A percentile compares a stretch with the other conserved stretches of the same genome.
Conservation (phyloP, 106 monocot genomes). For the Dactylorhiza incarnata region DNA sequence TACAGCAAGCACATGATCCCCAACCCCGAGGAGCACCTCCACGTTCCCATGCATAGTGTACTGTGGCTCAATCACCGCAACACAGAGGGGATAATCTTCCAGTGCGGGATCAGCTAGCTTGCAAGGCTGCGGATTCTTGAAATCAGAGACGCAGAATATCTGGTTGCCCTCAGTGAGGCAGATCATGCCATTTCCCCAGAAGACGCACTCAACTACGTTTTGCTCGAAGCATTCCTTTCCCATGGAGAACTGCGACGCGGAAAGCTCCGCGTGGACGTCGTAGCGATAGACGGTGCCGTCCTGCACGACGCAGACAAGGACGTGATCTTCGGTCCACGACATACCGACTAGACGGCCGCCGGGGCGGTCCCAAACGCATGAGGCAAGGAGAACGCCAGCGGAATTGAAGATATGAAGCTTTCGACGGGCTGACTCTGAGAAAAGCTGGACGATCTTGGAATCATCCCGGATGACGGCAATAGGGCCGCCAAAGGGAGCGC, state of each 20-base stretch:
- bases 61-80: constrained; percentile 88
- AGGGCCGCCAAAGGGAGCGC: constrained; percentile 87
- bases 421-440: constrained; percentile 84
- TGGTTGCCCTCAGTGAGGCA: constrained; percentile 56
- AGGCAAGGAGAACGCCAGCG: constrained; percentile 58
- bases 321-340: constrained; percentile 62
- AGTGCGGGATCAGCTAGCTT: constrained; percentile 63
- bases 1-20: constrained; percentile 56
- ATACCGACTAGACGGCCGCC: constrained; percentile 82
- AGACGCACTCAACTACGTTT: constrained; percentile 62
- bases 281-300: constrained; percentile 75
- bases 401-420: constrained; percentile 76
- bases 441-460: constrained; percentile 92
- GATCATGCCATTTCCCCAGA: constrained; percentile 75
- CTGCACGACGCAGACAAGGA: constrained; percentile 56
- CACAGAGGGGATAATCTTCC: constrained; percentile 49
- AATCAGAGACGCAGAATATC: constrained; percentile 66
- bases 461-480: constrained; percentile 95
- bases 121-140: constrained; percentile 49
- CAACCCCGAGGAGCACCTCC: constrained; percentile 75
- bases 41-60: constrained; percentile 89
- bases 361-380: constrained; percentile 65
- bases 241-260: constrained; percentile 34
- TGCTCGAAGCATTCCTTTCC: constrained; percentile 70
- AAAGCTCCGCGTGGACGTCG: constrained; percentile 39